Conservation (phyloP, 805 yeast genomes). For the Yarrowia sp. region DNA sequence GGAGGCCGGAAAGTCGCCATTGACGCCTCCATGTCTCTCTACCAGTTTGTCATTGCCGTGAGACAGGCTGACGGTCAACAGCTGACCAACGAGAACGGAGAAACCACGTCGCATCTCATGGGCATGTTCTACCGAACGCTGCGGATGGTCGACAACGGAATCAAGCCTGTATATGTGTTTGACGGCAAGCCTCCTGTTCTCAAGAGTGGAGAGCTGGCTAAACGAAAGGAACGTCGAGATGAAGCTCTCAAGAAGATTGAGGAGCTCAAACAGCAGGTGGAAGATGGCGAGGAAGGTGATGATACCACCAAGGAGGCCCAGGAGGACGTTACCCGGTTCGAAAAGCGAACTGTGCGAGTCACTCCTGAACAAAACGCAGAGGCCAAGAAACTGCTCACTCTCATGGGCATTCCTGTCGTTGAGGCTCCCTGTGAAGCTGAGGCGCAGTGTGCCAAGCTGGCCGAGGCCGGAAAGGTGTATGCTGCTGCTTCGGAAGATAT, state of each 20-base stretch:
- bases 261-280: conserved; percentile 61
- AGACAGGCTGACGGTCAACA: conserved; percentile 97
- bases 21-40: conserved; percentile 85
- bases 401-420: conserved; percentile 96
- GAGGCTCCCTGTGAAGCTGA: conserved; percentile 98
- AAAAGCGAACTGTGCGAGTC: conserved; percentile 88
- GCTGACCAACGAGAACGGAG: conserved; percentile 85
- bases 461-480: conserved; percentile 86
- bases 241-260: conserved; percentile 81
- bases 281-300: conserved; percentile 24
- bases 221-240: conserved; percentile 79
- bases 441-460: conserved; percentile 95
- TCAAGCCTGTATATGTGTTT: conserved; percentile 95
- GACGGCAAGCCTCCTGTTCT: conserved; percentile 97
- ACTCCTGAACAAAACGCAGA: conserved; percentile 92
- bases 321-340: conserved; percentile 76
- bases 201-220: conserved; percentile 91
- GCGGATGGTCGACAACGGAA: conserved; percentile 87
- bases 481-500: conserved; percentile 99
- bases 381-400: conserved; percentile 75
- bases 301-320: conserved; percentile 63
- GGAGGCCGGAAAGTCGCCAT: conserved; percentile 98
- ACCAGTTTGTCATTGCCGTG: conserved; percentile 95
- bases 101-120: conserved; percentile 88
- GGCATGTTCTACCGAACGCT: conserved; percentile 96